Conservation (phyloP, 345 rosid genomes). For the Erodium maritimum region DNA sequence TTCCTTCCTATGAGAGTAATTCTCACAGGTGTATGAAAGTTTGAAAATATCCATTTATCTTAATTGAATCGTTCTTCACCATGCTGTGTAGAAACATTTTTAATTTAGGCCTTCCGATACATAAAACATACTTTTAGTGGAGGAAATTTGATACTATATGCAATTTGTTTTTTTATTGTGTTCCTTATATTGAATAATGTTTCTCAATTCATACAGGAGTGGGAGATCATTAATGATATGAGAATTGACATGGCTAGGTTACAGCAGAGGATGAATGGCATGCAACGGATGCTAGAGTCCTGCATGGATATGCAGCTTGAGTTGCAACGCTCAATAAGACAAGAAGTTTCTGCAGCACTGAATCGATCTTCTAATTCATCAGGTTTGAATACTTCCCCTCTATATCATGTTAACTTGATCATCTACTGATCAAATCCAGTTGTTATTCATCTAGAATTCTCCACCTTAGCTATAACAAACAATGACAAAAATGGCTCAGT, state of each 20-base stretch:
- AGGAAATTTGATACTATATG: not conserved
- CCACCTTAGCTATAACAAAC: not conserved
- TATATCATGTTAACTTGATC: not conserved
- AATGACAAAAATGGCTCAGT: not conserved
- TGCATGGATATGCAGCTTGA: constrained; percentile 99
- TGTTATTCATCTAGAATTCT: no score
- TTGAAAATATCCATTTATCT: not conserved
- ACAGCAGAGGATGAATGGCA: constrained; percentile 85
- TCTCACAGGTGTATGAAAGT: not conserved
- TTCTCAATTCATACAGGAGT: constrained; percentile 42
- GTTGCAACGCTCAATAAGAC: constrained; percentile 80
- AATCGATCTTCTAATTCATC: constrained; percentile 41
- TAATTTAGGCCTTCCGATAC: not conserved
- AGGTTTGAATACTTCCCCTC: constrained; percentile 28
- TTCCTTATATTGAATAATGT: not conserved
- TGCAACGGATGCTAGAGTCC: constrained; percentile 86
- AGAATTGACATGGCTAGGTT: constrained; percentile 86
- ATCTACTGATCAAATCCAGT: not conserved
- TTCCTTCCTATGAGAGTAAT: not conserved
- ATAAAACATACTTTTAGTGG: not conserved
- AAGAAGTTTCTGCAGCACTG: constrained; percentile 82
- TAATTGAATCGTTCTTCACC: not conserved
- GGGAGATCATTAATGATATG: constrained; percentile 71
- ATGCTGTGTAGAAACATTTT: not conserved
- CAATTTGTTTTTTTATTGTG: no score